Base-by-base conservation (phyloP, 306 rosid species). In the Gleditsia sinensis region DNA sequence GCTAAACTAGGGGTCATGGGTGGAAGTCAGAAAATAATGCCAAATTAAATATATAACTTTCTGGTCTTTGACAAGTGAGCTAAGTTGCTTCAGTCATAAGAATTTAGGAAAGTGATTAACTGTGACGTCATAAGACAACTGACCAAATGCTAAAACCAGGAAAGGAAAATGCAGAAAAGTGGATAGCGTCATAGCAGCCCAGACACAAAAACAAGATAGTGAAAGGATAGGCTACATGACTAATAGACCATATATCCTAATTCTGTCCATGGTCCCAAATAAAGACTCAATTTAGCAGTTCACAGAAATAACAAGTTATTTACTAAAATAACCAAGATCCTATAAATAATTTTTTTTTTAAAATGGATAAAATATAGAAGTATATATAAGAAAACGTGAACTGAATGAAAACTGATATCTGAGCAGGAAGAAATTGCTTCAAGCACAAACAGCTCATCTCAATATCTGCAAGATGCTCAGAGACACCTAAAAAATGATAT, bases 111-210 rank as follows among this genome's bases (percentile, higher is more conserved):
- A 36, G 56, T 21, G 59, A 39, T 64, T 53, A 58, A 25, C 23
- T 33, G 33, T 21, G 42, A 17, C 20, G 5, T 62, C 27, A 0
- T 16, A 39, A 75, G 53, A 79, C 57, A 57, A 48, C 39, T n/a
- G 57, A 50, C 46, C 62, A 11, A 64, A 40, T 37, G 34, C 28
- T 39, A 63, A 67, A 76, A 80, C 13, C 75, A 46, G 19, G 45
- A 68, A 77, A 76, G 69, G 30, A 54, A 74, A 71, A 51, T 43
- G 75, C 54, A 72, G 68, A 75, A 70, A 74, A 64, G 81, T 27
- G 13, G 58, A 59, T 39, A 7, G 67, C 25, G 42, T 17, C 54
- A 72, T 46, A 33, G 69, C 60, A 40, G 40, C 49, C 51, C 34
- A 45, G 45, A 61, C 37, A 33, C 36, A 59, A 17, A 57, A 43